Evolutionary conservation across 352 stramenopile species (phyloP).

Genomic region (Globisporangium abappressorium): DNA sequence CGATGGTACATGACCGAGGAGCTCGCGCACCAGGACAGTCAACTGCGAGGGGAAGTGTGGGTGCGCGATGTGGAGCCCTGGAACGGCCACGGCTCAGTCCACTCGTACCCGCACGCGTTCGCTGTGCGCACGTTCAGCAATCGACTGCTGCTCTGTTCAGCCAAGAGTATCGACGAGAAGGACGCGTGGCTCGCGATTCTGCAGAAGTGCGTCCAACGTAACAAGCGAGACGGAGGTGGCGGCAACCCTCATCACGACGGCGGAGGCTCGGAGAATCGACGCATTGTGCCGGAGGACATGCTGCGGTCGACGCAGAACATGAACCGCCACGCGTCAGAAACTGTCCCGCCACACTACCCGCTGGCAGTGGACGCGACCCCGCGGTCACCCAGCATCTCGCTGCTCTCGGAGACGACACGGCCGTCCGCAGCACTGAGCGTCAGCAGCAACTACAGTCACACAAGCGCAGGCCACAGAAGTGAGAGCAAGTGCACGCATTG

Average conservation of each 20-base stretch:
- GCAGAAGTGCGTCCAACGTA: conserved; percentile 26
- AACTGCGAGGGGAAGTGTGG: conserved; percentile 60
- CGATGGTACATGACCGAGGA: conserved; percentile 69
- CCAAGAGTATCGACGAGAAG: conserved; percentile 38
- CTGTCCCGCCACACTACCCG: neutral
- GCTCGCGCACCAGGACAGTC: conserved; percentile 37
- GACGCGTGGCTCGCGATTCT: conserved; percentile 47
- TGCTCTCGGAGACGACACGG: neutral
- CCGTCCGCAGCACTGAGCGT: neutral
- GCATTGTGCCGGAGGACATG: conserved; percentile 57
- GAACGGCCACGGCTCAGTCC: conserved; percentile 53
- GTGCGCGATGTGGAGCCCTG: conserved; percentile 57
- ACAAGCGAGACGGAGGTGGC: conserved; percentile 16
- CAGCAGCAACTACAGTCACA: conserved; percentile 10
- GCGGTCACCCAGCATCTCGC: neutral
- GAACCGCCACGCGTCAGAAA: neutral
- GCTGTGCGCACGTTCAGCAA: conserved; percentile 56
- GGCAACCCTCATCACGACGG: conserved; percentile 16
- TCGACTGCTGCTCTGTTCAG: conserved; percentile 58
- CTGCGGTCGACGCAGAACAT: conserved; percentile 19
- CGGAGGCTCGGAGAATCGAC: conserved; percentile 33
- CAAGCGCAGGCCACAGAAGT: conserved; percentile 14
- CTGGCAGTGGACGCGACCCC: neutral
- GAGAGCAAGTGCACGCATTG: conserved; percentile 47
- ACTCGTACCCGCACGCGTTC: conserved; percentile 56